Evolutionary conservation across 495 filamentous ascomycete genomes (phyloP), one percentile per base, ranked within the genome.

Genomic region (Penicillium herquei): DNA sequence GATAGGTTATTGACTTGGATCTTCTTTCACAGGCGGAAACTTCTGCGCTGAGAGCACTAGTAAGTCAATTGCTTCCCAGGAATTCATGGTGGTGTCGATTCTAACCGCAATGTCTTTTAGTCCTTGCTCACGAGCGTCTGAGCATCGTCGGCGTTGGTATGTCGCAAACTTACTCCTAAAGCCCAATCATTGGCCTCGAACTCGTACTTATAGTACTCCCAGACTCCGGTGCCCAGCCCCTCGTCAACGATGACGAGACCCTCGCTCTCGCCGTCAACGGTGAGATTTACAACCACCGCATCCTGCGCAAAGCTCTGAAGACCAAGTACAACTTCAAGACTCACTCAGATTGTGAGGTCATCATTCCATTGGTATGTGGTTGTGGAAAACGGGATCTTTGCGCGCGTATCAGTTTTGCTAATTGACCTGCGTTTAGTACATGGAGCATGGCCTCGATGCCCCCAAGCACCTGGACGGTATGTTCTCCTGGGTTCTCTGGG

Each of bases 401-500:
- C 21, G 21, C 21, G 21, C 21, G 4, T 26, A 26, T 26, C 21
- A 26, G 4, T n/a, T 12, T 54, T 11, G 51, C 61, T 64, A 34
- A 58, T 54, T 16, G 14, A 13, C 16, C 18, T 12, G 39, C 12
- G 26, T 53, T 45, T 72, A 97, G 92, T 98, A 98, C 67, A 80
- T 89, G 73, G 85, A 98, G 71, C 81, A 96, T 82, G 95, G 87
- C 59, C 81, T 96, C 55, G 89, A 98, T 72, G 90, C 92, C 57
- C 93, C 94, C 58, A 95, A 96, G 76, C 77, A 91, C 72, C 86
- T 98, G 57, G 94, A 98, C 70, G 94, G 94, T 74, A 98, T 98
- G 95, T 98, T 98, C 84, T 96, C 93, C 10, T 98, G 92, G 79
- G 92, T 98, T 41, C 81, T 98, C 30, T 97, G 95, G 76, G 94